phyloP scores from a whole-genome alignment of 148 eudicot genomes.

The Hydrangea macrophylla region DNA sequence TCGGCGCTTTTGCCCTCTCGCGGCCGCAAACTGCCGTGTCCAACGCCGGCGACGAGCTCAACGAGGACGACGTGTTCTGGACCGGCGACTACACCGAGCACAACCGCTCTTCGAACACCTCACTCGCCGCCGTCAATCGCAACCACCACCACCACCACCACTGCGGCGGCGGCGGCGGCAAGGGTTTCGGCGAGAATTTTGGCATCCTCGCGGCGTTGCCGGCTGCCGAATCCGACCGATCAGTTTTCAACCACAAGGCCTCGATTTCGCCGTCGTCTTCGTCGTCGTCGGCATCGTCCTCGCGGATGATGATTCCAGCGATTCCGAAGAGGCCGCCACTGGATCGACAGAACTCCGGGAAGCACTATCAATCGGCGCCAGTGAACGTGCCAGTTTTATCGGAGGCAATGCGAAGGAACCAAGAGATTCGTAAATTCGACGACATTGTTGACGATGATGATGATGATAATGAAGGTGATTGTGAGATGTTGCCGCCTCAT shows the following conservation, averaged over 20 bases:
- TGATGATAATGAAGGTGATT: conserved; percentile 24
- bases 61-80: conserved; percentile 45
- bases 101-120: background rate
- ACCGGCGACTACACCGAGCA: conserved; percentile 17
- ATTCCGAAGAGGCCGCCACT: conserved; percentile 14
- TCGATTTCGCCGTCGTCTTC: conserved; percentile 8
- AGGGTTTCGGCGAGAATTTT: conserved; percentile 28
- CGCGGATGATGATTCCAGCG: conserved; percentile 31
- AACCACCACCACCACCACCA: conserved; percentile 2
- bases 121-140: conserved; percentile 20
- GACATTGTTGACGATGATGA: conserved; percentile 23
- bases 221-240: conserved; percentile 5
- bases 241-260: no score
- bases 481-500: conserved; percentile 52
- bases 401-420: conserved; percentile 10
- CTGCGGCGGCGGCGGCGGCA: conserved; percentile 2
- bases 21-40: conserved; percentile 10
- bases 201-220: conserved; percentile 51
- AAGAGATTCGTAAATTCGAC: conserved; percentile 12
- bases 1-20: conserved; percentile 16
- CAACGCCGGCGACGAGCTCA: conserved; percentile 32
- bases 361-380: conserved; percentile 42
- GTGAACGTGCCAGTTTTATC: conserved; percentile 35
- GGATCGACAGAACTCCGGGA: conserved; percentile 18
- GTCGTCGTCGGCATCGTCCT: conserved; percentile 11